Evolutionary conservation across 371 early-diverging fungal species (phyloP), one percentile per base, ranked within the genome.

Genomic region (Blakeslea trispora): DNA sequence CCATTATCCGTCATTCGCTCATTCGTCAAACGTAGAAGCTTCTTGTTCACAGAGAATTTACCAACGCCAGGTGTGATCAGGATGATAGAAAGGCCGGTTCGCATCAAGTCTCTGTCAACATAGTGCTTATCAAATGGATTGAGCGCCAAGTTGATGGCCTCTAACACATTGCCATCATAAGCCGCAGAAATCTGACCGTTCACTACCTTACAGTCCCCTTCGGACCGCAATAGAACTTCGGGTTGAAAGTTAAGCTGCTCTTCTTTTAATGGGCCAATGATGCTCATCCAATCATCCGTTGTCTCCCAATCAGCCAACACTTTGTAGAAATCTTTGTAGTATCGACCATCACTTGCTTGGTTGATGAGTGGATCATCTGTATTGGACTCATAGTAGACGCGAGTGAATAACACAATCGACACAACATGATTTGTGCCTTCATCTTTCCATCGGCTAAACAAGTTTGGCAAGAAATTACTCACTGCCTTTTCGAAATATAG

Each of bases 1-100:
- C 97, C 97, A 61, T 91, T 86, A 66, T 94, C 94, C 18, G 93
- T 86, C 94, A 96, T 94, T 17, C 99, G 83, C 66, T 97, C 96
- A 6, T 95, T 93, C 0, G 97, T 97, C 60, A 97, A 62, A 17
- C 97, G 81, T 21, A 93, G 71, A 8, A 97, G 69, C 47, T 82
- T 79, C 64, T 93, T 93, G 54, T 88, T 86, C 15, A 92, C 95
- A 43, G 88, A 84, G 64, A 95, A 95, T 45, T 89, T 79, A 11
- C 98, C 98, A 2, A 90, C 83, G 5, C 92, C 90, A 0, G 96
- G 91, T 0, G 96, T 96, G 23, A 98, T 81, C 37, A 97, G 71
- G 8, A 96, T 86, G n/a, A 96, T 91, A 15, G 93, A 91, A 3
- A 95, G 81, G 18, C 96, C 97, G 2, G 96, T 97, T 39, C 96